These are phyloP conservation scores for Calonectria multiphialidica DNA, from an alignment of 2,329 filamentous ascomycete species.

Conservation along the genomic window DNA sequence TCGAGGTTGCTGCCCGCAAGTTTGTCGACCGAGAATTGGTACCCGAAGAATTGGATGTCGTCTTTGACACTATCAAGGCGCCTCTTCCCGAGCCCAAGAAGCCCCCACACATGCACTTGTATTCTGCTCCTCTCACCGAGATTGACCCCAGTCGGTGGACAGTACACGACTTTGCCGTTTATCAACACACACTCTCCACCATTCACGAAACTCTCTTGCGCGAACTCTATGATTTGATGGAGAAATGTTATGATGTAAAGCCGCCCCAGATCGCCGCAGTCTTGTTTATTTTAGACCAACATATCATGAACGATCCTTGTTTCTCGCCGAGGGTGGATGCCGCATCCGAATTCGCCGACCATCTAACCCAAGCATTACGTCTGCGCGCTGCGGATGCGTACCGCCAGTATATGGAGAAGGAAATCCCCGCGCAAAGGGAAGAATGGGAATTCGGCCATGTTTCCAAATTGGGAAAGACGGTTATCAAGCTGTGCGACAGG, in stretches of 20 bases:
- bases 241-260: conserved; percentile 91
- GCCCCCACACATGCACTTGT: conserved; percentile 66
- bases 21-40: conserved; percentile 86
- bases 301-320: conserved; percentile 82
- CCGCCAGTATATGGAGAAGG: conserved; percentile 79
- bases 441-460: conserved; percentile 94
- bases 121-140: conserved; percentile 63
- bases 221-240: conserved; percentile 88
- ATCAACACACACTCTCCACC: conserved; percentile 79
- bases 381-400: conserved; percentile 85
- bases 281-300: conserved; percentile 83
- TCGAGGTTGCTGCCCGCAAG: conserved; percentile 88
- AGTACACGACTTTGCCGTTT: conserved; percentile 74
- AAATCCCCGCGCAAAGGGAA: conserved; percentile 83
- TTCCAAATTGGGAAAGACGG: conserved; percentile 86
- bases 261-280: conserved; percentile 83
- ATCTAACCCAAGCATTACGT: conserved; percentile 79
- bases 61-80: conserved; percentile 86
- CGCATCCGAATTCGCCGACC: conserved; percentile 76
- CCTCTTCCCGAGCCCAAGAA: conserved; percentile 76
- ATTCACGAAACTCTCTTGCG: conserved; percentile 87
- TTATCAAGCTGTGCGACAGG: conserved; percentile 86
- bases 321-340: conserved; percentile 81
- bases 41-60: conserved; percentile 84
- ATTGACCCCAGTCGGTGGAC: conserved; percentile 76